phyloP scores from a whole-genome alignment of 2,329 filamentous ascomycete genomes.

The Aspergillus proliferans region DNA sequence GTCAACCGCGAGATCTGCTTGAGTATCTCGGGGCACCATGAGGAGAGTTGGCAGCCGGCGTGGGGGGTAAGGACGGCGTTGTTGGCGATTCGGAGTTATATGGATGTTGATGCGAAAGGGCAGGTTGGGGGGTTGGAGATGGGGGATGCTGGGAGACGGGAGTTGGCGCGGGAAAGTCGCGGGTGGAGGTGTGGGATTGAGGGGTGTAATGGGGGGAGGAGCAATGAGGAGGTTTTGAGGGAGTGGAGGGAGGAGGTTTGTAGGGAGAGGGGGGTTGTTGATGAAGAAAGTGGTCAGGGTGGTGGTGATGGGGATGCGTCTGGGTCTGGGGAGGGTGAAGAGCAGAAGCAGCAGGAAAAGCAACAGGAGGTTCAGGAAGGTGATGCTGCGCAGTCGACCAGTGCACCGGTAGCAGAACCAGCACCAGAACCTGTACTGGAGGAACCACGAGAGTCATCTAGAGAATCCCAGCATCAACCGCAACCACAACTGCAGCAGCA shows the following conservation, averaged over 20 bases:
- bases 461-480: neutral
- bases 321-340: slow-evolving; percentile 30
- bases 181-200: slow-evolving; percentile 58
- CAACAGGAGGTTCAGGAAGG: neutral
- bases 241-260: slow-evolving; percentile 58
- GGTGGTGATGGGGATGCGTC: too few relatives aligned
- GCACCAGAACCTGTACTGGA: too few relatives aligned
- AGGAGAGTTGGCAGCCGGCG: slow-evolving; percentile 97
- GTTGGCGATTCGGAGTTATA: slow-evolving; percentile 72
- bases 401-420: too few relatives aligned
- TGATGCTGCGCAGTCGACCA: neutral
- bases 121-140: slow-evolving; percentile 88
- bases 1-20: slow-evolving; percentile 96
- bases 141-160: slow-evolving; percentile 58
- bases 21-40: slow-evolving; percentile 88
- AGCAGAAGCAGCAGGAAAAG: slow-evolving; percentile 36
- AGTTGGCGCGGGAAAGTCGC: slow-evolving; percentile 62
- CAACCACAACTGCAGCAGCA: neutral
- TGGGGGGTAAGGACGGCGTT: slow-evolving; percentile 94
- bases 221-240: slow-evolving; percentile 66
- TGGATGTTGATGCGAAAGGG: slow-evolving; percentile 82
- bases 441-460: neutral
- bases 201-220: slow-evolving; percentile 38
- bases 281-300: too few relatives aligned
- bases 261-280: slow-evolving; percentile 23